Evolutionary conservation across 176 grass and related monocot species (phyloP), one percentile per base, ranked within the genome.

Genomic region (Puccinellia tenuiflora): DNA sequence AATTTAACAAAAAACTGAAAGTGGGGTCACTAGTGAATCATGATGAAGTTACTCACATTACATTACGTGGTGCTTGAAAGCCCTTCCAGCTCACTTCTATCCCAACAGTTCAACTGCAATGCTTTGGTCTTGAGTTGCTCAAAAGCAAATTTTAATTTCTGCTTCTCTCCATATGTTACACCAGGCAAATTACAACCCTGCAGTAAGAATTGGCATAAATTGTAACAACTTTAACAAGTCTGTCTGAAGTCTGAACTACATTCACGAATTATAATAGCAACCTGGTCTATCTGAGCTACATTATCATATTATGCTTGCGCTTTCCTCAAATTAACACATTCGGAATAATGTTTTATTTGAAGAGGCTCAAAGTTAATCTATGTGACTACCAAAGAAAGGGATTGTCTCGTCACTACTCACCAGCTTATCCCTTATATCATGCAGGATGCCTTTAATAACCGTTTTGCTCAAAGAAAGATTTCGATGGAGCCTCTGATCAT

Each of bases 61-160:
- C 67, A 73, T 86, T 52, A 86, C 7, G 55, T 73, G 29, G 65
- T 43, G 21, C 57, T 83, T 79, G 65, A 78, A 82, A 86, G 13
- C 28, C 17, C 73, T 68, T 73, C 73, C 54, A 90, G 73, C 73
- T 90, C 88, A 73, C 9, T 83, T 83, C 16, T 55, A 28, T 34
- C 65, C 88, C 84, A 90, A 64, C 83, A 90, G 13, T 83, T 83
- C 66, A 90, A 78, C 37, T 86, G 88, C 65, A 83, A 31, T 66
- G 79, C 73, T 90, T 90, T 90, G 7, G 79, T 73, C 73, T 86
- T 90, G 11, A 90, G 79, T 83, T 90, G 88, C 73, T 86, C 88
- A 73, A 73, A 90, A 48, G 79, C 79, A 83, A 52, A 86, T 65
- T 78, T 90, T 57, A 86, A 39, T 39, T 65, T 90, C 66, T 90